Base-by-base conservation (phyloP, 768 basidiomycete species). In the Cytidiella melzeri region DNA sequence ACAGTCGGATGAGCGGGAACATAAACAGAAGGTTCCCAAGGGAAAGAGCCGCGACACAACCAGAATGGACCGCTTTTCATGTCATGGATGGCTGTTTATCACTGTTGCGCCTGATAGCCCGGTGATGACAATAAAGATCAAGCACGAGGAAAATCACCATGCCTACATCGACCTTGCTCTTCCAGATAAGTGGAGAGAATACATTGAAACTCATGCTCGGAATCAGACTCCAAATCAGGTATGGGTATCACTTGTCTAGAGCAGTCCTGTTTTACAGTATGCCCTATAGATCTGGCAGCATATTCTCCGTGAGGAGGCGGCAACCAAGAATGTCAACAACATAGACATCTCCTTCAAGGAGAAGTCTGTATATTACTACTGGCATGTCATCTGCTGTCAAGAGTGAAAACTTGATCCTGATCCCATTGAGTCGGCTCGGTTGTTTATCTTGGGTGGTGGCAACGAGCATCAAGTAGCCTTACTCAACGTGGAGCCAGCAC, bases 71-170 rank as follows among this genome's bases (percentile, higher is more conserved):
- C 55, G 51, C 21, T 52, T 41, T 41, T 24, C 13, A 2, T 55
- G 55, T 18, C 11, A 45, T 27, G 55, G 55, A 3, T 55, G 55
- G 55, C 43, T 55, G 19, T 40, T 52, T 21, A 45, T 55, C 6
- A 24, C 25, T 1, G 28, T 48, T 2, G 37, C 24, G 1, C 3
- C 2, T 18, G 7, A 3, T 52, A 43, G 4, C 18, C 36, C 15
- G n/a, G 11, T 5, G 25, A 37, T 3, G 19, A 9, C 0, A 41
- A n/a, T 55, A 30, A 42, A 18, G 13, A 6, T 55, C 6, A 48
- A 46, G 24, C 55, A 55, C 24, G 6, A 9, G 10, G 19, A 30
- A 6, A 21, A 13, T 4, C 55, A 55, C 28, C 10, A 18, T 1
- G 27, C 47, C 2, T 55, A 55, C 21, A 1, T 42, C 4, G 47